phyloP scores from a whole-genome alignment of 805 yeast species.

The Metschnikowia gruessii region DNA sequence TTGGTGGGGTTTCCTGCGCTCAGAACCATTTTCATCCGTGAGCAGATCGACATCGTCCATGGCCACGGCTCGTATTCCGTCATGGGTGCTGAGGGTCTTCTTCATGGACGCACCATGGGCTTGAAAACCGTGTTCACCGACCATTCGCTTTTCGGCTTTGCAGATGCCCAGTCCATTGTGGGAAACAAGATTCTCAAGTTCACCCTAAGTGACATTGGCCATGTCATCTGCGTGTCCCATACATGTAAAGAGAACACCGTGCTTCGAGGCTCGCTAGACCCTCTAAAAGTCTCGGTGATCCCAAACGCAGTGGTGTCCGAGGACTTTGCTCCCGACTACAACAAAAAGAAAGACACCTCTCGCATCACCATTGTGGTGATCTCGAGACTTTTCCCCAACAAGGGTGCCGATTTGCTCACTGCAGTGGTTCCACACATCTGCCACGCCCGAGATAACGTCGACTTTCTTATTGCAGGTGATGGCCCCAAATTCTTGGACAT shows the following conservation, averaged over 20 bases:
- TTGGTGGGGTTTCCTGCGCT: constrained; percentile 84
- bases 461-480: constrained; percentile 89
- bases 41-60: constrained; percentile 83
- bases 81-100: constrained; percentile 82
- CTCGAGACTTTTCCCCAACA: constrained; percentile 89
- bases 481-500: constrained; percentile 94
- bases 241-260: constrained; percentile 97
- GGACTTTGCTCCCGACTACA: constrained; percentile 62
- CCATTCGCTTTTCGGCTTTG: constrained; percentile 93
- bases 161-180: constrained; percentile 75
- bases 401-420: constrained; percentile 87
- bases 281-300: constrained; percentile 76
- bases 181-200: constrained; percentile 86
- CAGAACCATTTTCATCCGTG: constrained; percentile 82
- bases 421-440: constrained; percentile 87
- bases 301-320: constrained; percentile 92
- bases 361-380: constrained; percentile 83
- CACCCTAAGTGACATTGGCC: constrained; percentile 81
- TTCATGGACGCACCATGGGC: constrained; percentile 95
- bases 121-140: constrained; percentile 89
- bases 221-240: constrained; percentile 94
- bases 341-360: constrained; percentile 9
- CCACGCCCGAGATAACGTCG: constrained; percentile 54
- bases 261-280: constrained; percentile 78
- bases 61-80: constrained; percentile 92